Evolutionary conservation across 768 basidiomycete species (phyloP), one percentile per base, ranked within the genome.

Genomic region (Leccinellum rugosiceps): DNA sequence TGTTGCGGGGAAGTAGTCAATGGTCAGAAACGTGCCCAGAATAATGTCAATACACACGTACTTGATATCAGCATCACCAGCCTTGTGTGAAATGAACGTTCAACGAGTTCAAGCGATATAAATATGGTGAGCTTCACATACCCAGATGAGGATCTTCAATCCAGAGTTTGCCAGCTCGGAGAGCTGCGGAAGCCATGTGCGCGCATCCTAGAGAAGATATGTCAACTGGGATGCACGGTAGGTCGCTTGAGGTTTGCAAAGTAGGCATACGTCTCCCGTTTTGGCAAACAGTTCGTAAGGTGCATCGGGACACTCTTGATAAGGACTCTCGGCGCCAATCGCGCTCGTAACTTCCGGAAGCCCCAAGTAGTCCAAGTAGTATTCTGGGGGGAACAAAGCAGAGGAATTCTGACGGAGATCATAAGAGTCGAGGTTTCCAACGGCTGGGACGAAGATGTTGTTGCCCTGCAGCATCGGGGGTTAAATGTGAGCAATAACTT

Each of bases 331-430:
- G 0, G 85, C 85, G 6, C 86, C 86, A 43, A 87, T 87, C 54
- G 63, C 67, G n/a, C 63, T 65, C 66, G 73, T 59, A 14, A 83
- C 73, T 4, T 67, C 59, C 0, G 74, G 38, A n/a, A 67, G 64
- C 1, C 56, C 62, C 19, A 86, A 70, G 59, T 80, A 84, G 11
- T 72, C 69, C 43, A 81, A 59, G 56, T 85, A 86, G 56, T 76
- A 83, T 46, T 83, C 77, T 0, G 84, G 80, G 6, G 86, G 85
- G 68, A 86, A 86, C 4, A 71, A 54, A 2, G 78, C 75, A 0
- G 80, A 76, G 1, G 77, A 62, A 41, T 30, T 84, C 67, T 86
- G 85, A 21, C 83, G 74, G 45, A 88, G 70, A 63, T 88, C 86
- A 57, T 86, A 67, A 0, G 76, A 60, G 58, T 88, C 83, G 11